Conservation (phyloP, 2,329 filamentous ascomycete species). For the Ploettnerulaceae sp. region DNA sequence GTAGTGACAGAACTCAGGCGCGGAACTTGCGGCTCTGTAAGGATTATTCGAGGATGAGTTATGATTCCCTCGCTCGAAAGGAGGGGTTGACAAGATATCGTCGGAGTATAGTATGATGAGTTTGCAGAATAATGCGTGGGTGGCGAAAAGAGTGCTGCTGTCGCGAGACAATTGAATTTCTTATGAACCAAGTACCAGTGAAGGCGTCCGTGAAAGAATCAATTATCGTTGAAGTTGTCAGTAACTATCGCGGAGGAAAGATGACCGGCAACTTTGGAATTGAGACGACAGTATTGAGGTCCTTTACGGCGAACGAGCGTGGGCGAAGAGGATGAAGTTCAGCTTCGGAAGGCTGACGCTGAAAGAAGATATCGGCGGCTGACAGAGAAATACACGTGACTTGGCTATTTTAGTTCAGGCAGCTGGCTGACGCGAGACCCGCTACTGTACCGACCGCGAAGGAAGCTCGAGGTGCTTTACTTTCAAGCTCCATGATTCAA, state of each 20-base stretch:
- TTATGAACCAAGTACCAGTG: slow-evolving; percentile 45
- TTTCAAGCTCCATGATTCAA: slow-evolving; percentile 8
- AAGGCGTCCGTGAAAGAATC: slow-evolving; percentile 52
- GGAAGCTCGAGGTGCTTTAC: slow-evolving; percentile 13
- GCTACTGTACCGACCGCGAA: too few species aligned
- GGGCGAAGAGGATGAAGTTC: slow-evolving; percentile 23
- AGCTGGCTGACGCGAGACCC: not conserved
- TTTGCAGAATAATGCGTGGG: slow-evolving; percentile 8
- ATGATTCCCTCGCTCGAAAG: not conserved
- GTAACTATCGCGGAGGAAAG: slow-evolving; percentile 33
- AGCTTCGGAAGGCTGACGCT: slow-evolving; percentile 1
- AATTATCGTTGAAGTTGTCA: slow-evolving; percentile 34
- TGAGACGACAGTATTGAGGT: slow-evolving; percentile 33
- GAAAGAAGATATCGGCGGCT: not conserved
- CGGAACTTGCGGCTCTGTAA: not conserved
- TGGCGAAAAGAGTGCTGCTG: slow-evolving; percentile 24
- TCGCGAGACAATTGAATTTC: slow-evolving; percentile 36
- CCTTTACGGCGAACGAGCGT: slow-evolving; percentile 32
- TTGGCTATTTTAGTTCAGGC: too few species aligned
- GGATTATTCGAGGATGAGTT: not conserved
- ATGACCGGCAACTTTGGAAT: slow-evolving; percentile 36
- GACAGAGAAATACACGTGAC: too few species aligned
- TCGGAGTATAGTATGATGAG: not conserved
- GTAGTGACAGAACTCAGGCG: not conserved
- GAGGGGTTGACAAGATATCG: not conserved